Percentiles rank a stretch among this genome's conserved stretches.
phyloP scores from a whole-genome alignment of 331 rosid species.

The Erythrophleum ivorense region DNA sequence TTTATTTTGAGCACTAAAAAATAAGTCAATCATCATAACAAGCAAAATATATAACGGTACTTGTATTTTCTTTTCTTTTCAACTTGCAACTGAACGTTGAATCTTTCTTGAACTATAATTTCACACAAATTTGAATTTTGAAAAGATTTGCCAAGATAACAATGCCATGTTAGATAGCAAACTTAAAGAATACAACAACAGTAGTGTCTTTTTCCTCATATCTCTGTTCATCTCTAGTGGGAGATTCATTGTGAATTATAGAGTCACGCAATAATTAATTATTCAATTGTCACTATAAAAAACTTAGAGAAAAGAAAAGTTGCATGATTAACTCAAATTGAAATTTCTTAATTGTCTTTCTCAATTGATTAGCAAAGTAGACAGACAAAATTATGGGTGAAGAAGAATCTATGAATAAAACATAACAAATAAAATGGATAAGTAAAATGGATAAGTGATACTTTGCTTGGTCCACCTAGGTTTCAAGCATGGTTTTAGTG shows the following conservation, averaged over 20 bases:
- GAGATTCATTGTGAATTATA: slow-evolving; percentile 41
- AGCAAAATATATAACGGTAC: background rate
- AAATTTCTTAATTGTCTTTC: slow-evolving; percentile 31
- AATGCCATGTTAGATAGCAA: slow-evolving; percentile 36
- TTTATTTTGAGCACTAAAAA: background rate
- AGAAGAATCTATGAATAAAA: slow-evolving; percentile 39
- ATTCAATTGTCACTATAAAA: slow-evolving; percentile 7
- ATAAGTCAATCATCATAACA: slow-evolving; percentile 13
- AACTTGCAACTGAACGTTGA: background rate
- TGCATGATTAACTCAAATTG: slow-evolving; percentile 30
- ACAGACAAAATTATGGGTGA: slow-evolving; percentile 30
- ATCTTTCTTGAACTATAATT: background rate
- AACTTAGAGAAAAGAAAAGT: background rate
- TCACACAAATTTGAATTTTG: slow-evolving; percentile 17
- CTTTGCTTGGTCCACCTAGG: slow-evolving; percentile 7
- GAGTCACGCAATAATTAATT: slow-evolving; percentile 31
- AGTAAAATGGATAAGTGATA: slow-evolving; percentile 27
- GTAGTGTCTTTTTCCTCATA: slow-evolving; percentile 49
- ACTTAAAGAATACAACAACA: slow-evolving; percentile 37
- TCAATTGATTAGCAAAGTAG: slow-evolving; percentile 31
- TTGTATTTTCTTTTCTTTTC: background rate
- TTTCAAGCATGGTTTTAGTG: slow-evolving; percentile 41
- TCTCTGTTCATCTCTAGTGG: slow-evolving; percentile 43
- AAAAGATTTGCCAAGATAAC: slow-evolving; percentile 43
- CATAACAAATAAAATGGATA: background rate